phyloP scores from a whole-genome alignment of 2,329 filamentous ascomycete species.

The Claviceps sp. region DNA sequence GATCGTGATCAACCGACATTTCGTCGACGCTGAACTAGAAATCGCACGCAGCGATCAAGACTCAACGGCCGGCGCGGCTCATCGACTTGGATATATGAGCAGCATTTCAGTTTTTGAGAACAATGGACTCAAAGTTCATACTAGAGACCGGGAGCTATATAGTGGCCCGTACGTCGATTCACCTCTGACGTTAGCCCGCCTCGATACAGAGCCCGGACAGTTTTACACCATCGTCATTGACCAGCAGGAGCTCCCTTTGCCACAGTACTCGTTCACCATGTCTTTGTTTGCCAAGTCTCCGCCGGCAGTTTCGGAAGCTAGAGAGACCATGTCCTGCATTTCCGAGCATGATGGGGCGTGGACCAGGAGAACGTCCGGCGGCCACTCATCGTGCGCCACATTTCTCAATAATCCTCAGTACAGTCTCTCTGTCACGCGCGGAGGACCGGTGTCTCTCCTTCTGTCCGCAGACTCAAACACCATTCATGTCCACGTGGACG shows the following conservation, averaged over 20 bases:
- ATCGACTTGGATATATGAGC: slow-evolving; percentile 68
- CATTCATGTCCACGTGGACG: slow-evolving; percentile 68
- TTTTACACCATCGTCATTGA: slow-evolving; percentile 53
- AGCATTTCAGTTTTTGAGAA: slow-evolving; percentile 71
- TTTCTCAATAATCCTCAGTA: slow-evolving; percentile 89
- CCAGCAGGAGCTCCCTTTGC: slow-evolving; percentile 62
- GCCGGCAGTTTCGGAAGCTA: slow-evolving; percentile 48
- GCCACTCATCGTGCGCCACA: slow-evolving; percentile 60
- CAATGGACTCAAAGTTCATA: slow-evolving; percentile 56
- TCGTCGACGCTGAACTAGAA: slow-evolving; percentile 53
- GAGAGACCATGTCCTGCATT: slow-evolving; percentile 43
- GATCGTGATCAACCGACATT: slow-evolving; percentile 79
- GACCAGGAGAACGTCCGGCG: slow-evolving; percentile 70
- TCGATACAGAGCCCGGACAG: slow-evolving; percentile 30
- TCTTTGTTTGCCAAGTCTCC: slow-evolving; percentile 61
- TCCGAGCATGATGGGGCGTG: slow-evolving; percentile 53
- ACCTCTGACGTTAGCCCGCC: slow-evolving; percentile 73
- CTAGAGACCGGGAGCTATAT: slow-evolving; percentile 58
- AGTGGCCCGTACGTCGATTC: slow-evolving; percentile 86
- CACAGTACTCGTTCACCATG: slow-evolving; percentile 72
- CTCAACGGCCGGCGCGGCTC: slow-evolving; percentile 29
- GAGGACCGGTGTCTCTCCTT: slow-evolving; percentile 56
- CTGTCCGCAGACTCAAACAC: slow-evolving; percentile 55
- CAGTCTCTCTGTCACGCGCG: slow-evolving; percentile 42
- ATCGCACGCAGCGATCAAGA: slow-evolving; percentile 33